A percentile compares a stretch with the other conserved stretches of the same genome.
Evolutionary conservation across 345 rosid genomes (phyloP).

Genomic region (Barbarea vulgaris): DNA sequence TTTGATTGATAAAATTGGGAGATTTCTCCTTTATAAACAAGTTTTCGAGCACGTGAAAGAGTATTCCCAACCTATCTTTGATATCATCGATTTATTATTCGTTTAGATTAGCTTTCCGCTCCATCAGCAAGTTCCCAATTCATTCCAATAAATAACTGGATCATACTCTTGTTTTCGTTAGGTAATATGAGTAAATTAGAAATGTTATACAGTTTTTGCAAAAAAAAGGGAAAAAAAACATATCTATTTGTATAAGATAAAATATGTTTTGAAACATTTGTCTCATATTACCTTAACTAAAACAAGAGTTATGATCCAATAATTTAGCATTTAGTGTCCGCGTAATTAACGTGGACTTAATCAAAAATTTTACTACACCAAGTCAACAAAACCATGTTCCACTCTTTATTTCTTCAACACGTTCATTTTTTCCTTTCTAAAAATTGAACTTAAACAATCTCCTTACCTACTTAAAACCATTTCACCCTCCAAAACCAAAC

Average conservation of each 20-base stretch:
- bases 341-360: slow-evolving; percentile 10
- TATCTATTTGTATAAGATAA: neutral
- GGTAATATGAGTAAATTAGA: neutral
- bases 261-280: neutral
- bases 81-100: too few species aligned
- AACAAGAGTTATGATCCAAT: neutral
- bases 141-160: neutral
- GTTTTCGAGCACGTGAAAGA: neutral
- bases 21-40: neutral
- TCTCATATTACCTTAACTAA: neutral
- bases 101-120: too few species aligned
- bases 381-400: slow-evolving; percentile 34
- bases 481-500: slow-evolving; percentile 4
- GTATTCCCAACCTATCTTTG: neutral
- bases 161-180: neutral
- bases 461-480: slow-evolving; percentile 29
- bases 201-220: neutral
- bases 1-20: neutral
- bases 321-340: neutral
- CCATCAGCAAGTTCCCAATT: neutral
- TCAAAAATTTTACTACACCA: neutral
- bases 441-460: slow-evolving; percentile 18
- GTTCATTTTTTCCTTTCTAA: neutral
- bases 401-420: slow-evolving; percentile 32
- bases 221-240: neutral